phyloP scores from a whole-genome alignment of 805 yeast genomes.

The Candida xiaguanensis region DNA sequence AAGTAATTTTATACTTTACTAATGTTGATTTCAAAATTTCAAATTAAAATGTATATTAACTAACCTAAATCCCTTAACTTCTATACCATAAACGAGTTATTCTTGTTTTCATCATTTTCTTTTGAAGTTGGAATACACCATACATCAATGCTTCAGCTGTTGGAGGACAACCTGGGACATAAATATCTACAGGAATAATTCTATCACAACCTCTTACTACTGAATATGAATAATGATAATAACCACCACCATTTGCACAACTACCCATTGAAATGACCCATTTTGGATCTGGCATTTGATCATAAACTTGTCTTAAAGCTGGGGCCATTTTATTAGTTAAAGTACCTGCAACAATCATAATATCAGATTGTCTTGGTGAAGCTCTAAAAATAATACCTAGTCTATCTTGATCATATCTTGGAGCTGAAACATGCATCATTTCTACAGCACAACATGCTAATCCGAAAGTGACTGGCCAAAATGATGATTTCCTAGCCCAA shows the following conservation, averaged over 20 bases:
- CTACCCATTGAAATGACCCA: slow-evolving; percentile 96
- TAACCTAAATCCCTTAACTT: slow-evolving; percentile 31
- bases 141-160: slow-evolving; percentile 88
- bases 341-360: slow-evolving; percentile 90
- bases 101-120: slow-evolving; percentile 81
- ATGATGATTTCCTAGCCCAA: slow-evolving; percentile 90
- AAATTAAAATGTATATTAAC: too few relatives aligned
- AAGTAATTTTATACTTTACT: too few relatives aligned
- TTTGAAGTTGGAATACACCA: slow-evolving; percentile 84
- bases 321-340: slow-evolving; percentile 93
- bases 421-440: slow-evolving; percentile 92
- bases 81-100: slow-evolving; percentile 87
- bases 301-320: slow-evolving; percentile 86
- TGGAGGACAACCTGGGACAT: slow-evolving; percentile 93
- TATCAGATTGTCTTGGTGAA: slow-evolving; percentile 88
- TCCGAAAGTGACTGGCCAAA: slow-evolving; percentile 93
- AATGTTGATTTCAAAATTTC: too few relatives aligned
- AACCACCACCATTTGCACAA: slow-evolving; percentile 93
- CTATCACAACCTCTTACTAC: slow-evolving; percentile 91
- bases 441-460: slow-evolving; percentile 92
- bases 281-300: slow-evolving; percentile 92
- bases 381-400: slow-evolving; percentile 91
- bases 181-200: slow-evolving; percentile 82
- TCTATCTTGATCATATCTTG: slow-evolving; percentile 89
- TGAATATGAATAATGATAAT: slow-evolving; percentile 83